phyloP scores from a whole-genome alignment of 208 protist species.

The Trypanosomatidae sp. region DNA sequence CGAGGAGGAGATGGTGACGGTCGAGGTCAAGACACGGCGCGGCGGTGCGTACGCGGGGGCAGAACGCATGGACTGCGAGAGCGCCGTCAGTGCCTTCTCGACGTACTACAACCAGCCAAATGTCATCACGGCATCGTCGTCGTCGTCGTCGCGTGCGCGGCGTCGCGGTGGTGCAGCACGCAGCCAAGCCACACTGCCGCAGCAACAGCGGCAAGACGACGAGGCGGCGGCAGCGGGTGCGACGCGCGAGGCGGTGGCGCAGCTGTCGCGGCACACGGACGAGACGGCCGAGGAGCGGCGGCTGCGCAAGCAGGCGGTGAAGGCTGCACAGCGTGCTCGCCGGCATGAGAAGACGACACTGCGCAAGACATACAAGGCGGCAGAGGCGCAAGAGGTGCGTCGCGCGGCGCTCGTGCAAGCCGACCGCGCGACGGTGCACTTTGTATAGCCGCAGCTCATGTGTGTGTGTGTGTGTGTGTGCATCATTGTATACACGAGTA shows the following conservation, averaged over 20 bases:
- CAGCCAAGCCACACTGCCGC: too few relatives aligned
- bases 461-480: too few relatives aligned
- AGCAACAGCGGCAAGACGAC: conserved; percentile 1
- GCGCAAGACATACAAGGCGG: conserved; percentile 58
- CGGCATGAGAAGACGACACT: conserved; percentile 65
- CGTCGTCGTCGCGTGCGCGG: neutral
- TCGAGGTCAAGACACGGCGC: conserved; percentile 20
- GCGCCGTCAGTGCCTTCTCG: conserved; percentile 51
- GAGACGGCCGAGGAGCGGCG: conserved; percentile 83
- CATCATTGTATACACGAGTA: too few relatives aligned
- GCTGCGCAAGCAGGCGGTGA: conserved; percentile 59
- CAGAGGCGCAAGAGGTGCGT: conserved; percentile 52
- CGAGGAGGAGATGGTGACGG: conserved; percentile 27
- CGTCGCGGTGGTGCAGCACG: neutral
- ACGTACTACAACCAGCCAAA: conserved; percentile 87
- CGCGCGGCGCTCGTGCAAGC: conserved; percentile 16
- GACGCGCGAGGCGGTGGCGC: neutral
- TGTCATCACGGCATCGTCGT: conserved; percentile 41
- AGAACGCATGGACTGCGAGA: conserved; percentile 82
- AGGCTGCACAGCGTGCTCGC: conserved; percentile 55
- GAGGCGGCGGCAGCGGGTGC: neutral
- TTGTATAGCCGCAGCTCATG: conserved; percentile 23
- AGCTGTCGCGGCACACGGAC: conserved; percentile 19
- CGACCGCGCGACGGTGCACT: conserved; percentile 42
- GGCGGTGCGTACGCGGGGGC: conserved; percentile 7